Base-by-base conservation (phyloP, 2,329 filamentous ascomycete species). In the Fusarium beomiforme region DNA sequence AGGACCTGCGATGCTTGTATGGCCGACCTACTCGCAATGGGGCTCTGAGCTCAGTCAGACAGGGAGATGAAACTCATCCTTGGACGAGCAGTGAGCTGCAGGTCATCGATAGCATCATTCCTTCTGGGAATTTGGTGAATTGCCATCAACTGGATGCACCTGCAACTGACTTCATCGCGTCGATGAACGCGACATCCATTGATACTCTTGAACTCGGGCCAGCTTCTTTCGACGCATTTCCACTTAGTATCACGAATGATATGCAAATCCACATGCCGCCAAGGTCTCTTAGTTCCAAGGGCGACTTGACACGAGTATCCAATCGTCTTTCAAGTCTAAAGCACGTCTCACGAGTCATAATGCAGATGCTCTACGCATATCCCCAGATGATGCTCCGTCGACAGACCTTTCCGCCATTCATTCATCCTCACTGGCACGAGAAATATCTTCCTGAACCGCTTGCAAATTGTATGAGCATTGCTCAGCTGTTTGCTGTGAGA, bases 351-450 rank as follows among this genome's bases (percentile, higher is more conserved):
- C 61, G 60, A 2, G 58, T 79, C 2, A 74, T 79, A 16, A 55
- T 71, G 13, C 73, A 77, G 14, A 71, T 69, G 3, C 53, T 79
- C 3, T 70, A 76, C 23, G 69, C 77, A 1, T 80, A 77, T 36
- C 78, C 78, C 0, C 75, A 70, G 12, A 78, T 78, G 78, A 79
- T 80, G 78, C 68, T 76, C 11, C 70, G 76, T 10, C 75, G 75
- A 2, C 71, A 77, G 10, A 78, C 67, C 1, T 75, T 80, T 34
- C 78, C 78, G 4, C 78, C 78, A 0, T 80, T 80, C 8, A 75
- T 80, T 17, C 77, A 80, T 24, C 70, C 73, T 0, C 65, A 77
- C 2, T 78, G 75, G 75, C 69, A 78, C 14, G n/a, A 49, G 4
- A 11, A 61, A 6, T 29, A 19, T 2, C 60, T 78, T 0, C 75